These are phyloP conservation scores for Aspergillus sp. DNA, from an alignment of 2,329 filamentous ascomycete genomes.

Conservation along the genomic window DNA sequence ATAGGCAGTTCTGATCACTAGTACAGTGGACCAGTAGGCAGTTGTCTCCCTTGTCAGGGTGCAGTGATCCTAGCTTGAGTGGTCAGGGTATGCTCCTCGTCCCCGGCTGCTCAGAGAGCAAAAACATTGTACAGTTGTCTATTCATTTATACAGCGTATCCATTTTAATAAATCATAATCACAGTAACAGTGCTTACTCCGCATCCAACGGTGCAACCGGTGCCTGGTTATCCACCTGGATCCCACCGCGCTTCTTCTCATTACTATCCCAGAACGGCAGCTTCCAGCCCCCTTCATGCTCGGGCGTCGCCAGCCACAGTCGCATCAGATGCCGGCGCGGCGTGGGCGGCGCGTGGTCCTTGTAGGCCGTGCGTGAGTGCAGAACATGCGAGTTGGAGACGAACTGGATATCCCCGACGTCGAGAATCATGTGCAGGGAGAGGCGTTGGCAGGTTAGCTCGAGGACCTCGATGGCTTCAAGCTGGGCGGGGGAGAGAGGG, in stretches of 20 bases:
- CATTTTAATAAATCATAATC: not conserved
- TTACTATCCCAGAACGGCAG: conserved; percentile 72
- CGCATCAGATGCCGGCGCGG: conserved; percentile 72
- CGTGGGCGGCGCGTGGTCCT: conserved; percentile 57
- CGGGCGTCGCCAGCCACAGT: conserved; percentile 75
- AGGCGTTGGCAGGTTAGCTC: conserved; percentile 68
- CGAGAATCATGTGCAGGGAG: conserved; percentile 74
- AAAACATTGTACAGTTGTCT: not conserved
- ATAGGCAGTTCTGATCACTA: too few species aligned
- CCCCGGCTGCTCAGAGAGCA: too few species aligned
- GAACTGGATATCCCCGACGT: conserved; percentile 84
- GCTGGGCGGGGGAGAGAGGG: conserved; percentile 59
- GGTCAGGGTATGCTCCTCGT: too few species aligned
- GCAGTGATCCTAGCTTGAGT: too few species aligned
- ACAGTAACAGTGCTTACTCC: conserved; percentile 45
- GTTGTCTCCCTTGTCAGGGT: too few species aligned
- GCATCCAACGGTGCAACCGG: conserved; percentile 71
- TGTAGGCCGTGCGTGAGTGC: conserved; percentile 75
- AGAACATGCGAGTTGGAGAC: conserved; percentile 70
- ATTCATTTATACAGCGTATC: not conserved
- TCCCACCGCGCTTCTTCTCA: conserved; percentile 80
- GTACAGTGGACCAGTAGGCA: too few species aligned
- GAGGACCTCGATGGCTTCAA: conserved; percentile 58
- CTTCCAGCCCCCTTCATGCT: conserved; percentile 75
- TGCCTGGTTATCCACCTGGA: conserved; percentile 74